Base-by-base conservation (phyloP, 1,284 basidiomycete genomes). In the Violaceomyces palustris region DNA sequence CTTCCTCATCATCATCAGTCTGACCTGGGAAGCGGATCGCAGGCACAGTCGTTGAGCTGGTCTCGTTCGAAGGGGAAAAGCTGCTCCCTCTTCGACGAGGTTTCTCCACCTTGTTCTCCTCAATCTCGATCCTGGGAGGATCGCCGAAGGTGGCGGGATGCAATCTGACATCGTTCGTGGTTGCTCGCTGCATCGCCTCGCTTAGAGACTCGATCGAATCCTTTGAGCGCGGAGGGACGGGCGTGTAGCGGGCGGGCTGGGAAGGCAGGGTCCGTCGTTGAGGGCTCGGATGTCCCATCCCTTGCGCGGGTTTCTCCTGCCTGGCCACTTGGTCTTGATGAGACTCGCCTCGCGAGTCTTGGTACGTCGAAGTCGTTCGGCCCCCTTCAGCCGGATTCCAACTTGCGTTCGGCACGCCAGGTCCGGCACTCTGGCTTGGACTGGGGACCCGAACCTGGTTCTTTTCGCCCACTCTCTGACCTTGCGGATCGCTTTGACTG, bases 71-170 rank as follows among this genome's bases (percentile, higher is more conserved):
- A 34, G 51, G 39, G 10, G 57, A 60, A 11, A 60, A 48, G 30
- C 57, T 60, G 43, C 57, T 52, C n/a, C 51, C 57, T n/a, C 57
- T 39, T 26, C 57, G 41, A 25, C 57, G 47, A 2, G 57, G 57
- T 37, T 55, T 40, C 27, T 60, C 57, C 10, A 44, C 47, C 34
- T 55, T 48, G 19, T 45, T 45, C 2, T 50, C 47, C 3, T 45
- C 47, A 15, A 48, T 38, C 24, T 45, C 47, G 23, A 53, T 47
- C 36, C 43, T 54, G 29, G 50, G 54, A 0, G 42, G 37, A 2
- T 47, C 36, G 27, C 45, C 47, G 23, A 53, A 50, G 39, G 42
- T 54, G 29, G 50, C 53, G 0, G 42, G 37, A 2, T 47, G 51
- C 1, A 34, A 32, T 6, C 37, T 30, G 12, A 37, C 21, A 1